These are phyloP conservation scores for Podaxis sp. DNA, from an alignment of 768 basidiomycete species.

Conservation along the genomic window DNA sequence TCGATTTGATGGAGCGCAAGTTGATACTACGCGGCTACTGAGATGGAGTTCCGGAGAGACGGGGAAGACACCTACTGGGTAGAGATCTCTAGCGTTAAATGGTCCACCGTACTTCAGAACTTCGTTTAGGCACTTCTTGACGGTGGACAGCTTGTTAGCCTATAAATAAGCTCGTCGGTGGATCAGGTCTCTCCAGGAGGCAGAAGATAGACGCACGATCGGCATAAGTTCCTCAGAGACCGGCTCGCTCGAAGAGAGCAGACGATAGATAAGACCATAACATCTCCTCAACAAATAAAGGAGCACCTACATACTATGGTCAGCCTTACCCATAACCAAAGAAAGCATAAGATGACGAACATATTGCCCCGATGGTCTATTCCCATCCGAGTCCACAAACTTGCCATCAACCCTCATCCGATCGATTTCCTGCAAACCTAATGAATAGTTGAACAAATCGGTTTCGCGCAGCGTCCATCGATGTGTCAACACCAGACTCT, in stretches of 20 bases:
- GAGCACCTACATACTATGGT: slow-evolving; percentile 57
- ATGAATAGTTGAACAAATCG: slow-evolving; percentile 89
- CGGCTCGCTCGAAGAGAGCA: slow-evolving; percentile 93
- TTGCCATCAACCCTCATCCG: slow-evolving; percentile 96
- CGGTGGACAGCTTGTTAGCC: slow-evolving; percentile 96
- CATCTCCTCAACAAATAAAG: slow-evolving; percentile 91
- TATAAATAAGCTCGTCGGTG: slow-evolving; percentile 23
- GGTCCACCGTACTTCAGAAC: slow-evolving; percentile 94
- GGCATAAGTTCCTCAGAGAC: slow-evolving; percentile 99
- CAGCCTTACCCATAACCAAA: background rate
- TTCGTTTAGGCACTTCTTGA: slow-evolving; percentile 96
- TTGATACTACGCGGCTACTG: slow-evolving; percentile 61
- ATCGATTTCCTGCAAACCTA: slow-evolving; percentile 93
- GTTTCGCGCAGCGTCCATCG: slow-evolving; percentile 96
- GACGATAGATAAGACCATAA: slow-evolving; percentile 91
- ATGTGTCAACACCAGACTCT: slow-evolving; percentile 89
- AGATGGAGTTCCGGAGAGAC: background rate
- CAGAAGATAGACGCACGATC: slow-evolving; percentile 44
- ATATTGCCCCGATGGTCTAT: slow-evolving; percentile 91
- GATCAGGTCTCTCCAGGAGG: background rate
- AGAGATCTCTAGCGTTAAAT: slow-evolving; percentile 86
- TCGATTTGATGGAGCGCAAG: slow-evolving; percentile 95
- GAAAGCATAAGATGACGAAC: slow-evolving; percentile 40
- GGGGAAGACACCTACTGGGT: slow-evolving; percentile 61
- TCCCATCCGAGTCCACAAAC: slow-evolving; percentile 92